phyloP scores from a whole-genome alignment of 2,329 filamentous ascomycete species.

The Diaporthe capsici region DNA sequence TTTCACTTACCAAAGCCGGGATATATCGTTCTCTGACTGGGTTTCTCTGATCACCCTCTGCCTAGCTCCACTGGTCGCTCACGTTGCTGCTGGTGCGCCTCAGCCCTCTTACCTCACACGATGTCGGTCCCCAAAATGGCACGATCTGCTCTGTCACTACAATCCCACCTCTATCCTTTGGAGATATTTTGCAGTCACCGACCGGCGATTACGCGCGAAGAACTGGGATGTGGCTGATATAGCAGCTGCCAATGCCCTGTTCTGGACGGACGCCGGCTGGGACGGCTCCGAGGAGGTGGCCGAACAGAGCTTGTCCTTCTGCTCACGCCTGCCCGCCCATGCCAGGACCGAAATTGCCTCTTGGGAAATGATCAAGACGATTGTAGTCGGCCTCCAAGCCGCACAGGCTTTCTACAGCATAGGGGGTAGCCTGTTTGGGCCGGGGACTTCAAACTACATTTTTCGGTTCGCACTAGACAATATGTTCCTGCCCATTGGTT shows the following conservation, averaged over 20 bases:
- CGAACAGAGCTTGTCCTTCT: not conserved
- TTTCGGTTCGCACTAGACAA: not conserved
- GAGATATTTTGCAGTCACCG: not conserved
- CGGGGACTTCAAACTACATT: not conserved
- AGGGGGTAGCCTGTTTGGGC: not conserved
- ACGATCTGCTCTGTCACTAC: not conserved
- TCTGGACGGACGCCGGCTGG: constrained; percentile 8
- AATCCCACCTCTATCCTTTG: not conserved
- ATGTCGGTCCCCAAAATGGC: not conserved
- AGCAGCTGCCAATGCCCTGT: not conserved
- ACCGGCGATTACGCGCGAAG: not conserved
- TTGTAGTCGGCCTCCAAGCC: not conserved
- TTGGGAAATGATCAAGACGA: not conserved
- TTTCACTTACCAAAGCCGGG: not conserved
- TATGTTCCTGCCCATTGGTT: not conserved
- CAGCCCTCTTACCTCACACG: not conserved
- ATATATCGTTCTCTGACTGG: not conserved
- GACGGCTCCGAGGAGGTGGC: not conserved
- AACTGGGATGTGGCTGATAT: not conserved
- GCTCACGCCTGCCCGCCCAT: not conserved
- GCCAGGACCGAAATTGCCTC: not conserved
- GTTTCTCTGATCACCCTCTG: not conserved
- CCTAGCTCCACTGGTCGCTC: not conserved
- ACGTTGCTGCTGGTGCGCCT: not conserved
- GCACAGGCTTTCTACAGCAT: not conserved